Base-by-base conservation (phyloP, 2,329 filamentous ascomycete species). In the Ploettnerulaceae sp. region DNA sequence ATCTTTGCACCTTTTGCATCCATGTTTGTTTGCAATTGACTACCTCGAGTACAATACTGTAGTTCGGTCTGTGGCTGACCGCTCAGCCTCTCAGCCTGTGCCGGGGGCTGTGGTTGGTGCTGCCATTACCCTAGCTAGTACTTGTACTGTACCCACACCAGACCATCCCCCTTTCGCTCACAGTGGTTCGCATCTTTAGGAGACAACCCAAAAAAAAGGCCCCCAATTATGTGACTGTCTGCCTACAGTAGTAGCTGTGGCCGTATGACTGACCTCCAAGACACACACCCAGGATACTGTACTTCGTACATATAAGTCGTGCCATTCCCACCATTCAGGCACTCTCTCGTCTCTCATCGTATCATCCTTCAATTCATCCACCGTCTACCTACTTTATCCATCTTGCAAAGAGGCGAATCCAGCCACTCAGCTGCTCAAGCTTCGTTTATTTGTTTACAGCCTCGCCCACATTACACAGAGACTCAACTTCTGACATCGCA, bases 401-500 rank as follows among this genome's bases (percentile, higher is more conserved):
- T n/a, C n/a, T n/a, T n/a, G n/a, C n/a, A n/a, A n/a, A n/a, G 42
- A 47, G 34, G 42, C 54, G 49, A 46, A 41, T 49, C 54, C 54
- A 36, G 40, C 35, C 33, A 38, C 45, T 48, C 49, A 42, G 26
- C 33, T 48, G 9, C 6, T 28, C 39, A 33, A 45, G 14, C 42
- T 26, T 26, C 17, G 11, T 7, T 29, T 15, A 15, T 44, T 26
- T 35, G 20, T 28, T 37, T 18, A 32, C 22, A 48, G 49, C 45
- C 45, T 45, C 40, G 37, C 41, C 42, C 9, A 12, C 40, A 15
- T 44, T 17, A 42, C 22, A 35, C 39, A 21, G 25, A 22, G 28
- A 46, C 26, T 7, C 31, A 18, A 38, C 39, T 15, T 21, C 37
- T 36, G 26, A 31, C 24, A 41, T 22, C 42, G 20, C 42, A 22